Percentiles rank a stretch among this genome's conserved stretches.
Conservation (phyloP, 345 rosid species). For the Rhodamnia argentea region DNA sequence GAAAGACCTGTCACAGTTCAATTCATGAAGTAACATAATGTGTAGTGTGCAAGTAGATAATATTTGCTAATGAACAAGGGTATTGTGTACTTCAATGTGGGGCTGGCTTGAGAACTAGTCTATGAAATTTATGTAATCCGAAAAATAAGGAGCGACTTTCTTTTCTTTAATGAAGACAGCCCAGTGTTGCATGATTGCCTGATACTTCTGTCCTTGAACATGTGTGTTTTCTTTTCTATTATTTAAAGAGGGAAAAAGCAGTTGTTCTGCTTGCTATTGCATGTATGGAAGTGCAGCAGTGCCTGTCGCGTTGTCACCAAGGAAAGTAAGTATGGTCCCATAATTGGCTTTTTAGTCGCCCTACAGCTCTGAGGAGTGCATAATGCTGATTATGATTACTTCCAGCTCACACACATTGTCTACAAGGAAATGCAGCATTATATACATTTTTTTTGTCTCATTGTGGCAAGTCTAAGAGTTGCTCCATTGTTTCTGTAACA, state of each 20-base stretch:
- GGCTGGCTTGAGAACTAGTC: neutral
- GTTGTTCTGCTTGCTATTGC: neutral
- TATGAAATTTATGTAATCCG: neutral
- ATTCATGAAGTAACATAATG: neutral
- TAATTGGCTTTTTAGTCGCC: neutral
- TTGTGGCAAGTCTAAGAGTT: slow-evolving; percentile 8
- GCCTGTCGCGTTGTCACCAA: neutral
- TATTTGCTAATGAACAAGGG: neutral
- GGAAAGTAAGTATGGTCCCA: neutral
- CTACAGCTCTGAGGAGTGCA: neutral
- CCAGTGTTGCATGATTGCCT: neutral
- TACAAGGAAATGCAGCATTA: neutral
- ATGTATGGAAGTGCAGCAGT: neutral
- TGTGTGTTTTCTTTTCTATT: neutral
- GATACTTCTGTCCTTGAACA: neutral
- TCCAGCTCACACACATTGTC: neutral
- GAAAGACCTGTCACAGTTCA: neutral
- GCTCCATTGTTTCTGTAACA: slow-evolving; percentile 24
- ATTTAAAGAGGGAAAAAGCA: neutral
- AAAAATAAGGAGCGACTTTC: neutral
- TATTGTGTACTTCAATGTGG: neutral
- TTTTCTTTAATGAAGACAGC: neutral
- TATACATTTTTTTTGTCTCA: neutral
- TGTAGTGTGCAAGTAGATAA: neutral
- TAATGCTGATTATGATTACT: neutral